Evolutionary conservation across 805 yeast genomes (phyloP).

Genomic region (Lipomyces starkeyi): DNA sequence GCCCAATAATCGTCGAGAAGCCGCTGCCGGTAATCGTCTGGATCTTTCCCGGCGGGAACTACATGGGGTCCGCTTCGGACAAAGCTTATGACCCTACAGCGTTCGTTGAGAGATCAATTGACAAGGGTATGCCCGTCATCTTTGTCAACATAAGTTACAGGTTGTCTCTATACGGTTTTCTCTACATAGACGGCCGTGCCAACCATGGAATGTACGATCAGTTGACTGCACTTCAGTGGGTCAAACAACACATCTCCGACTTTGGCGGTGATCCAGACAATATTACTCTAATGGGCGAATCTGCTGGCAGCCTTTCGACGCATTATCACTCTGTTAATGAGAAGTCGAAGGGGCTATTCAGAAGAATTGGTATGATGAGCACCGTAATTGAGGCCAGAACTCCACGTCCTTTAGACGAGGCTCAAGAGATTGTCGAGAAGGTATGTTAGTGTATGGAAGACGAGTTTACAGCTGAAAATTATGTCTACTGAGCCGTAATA

Average conservation of each 20-base stretch:
- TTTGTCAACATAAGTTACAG: slow-evolving; percentile 51
- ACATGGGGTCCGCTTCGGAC: slow-evolving; percentile 31
- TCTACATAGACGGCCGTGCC: slow-evolving; percentile 47
- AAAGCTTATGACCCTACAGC: slow-evolving; percentile 40
- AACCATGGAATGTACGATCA: slow-evolving; percentile 58
- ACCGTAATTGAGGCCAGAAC: slow-evolving; percentile 43
- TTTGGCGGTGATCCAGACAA: slow-evolving; percentile 56
- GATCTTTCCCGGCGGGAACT: slow-evolving; percentile 37
- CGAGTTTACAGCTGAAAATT: not conserved
- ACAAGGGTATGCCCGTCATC: slow-evolving; percentile 43
- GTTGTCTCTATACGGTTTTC: slow-evolving; percentile 50
- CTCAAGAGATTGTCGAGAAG: slow-evolving; percentile 30
- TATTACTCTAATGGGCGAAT: slow-evolving; percentile 55
- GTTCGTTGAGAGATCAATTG: slow-evolving; percentile 40
- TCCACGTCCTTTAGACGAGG: slow-evolving; percentile 37
- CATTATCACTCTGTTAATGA: slow-evolving; percentile 47
- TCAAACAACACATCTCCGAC: slow-evolving; percentile 49
- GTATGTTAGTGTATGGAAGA: slow-evolving; percentile 13
- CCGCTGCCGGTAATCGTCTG: slow-evolving; percentile 33
- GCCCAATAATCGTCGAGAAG: slow-evolving; percentile 33
- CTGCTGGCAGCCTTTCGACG: slow-evolving; percentile 56
- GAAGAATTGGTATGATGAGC: slow-evolving; percentile 41
- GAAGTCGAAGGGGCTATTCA: slow-evolving; percentile 35
- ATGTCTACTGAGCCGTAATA: not conserved
- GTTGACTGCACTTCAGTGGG: slow-evolving; percentile 55